Conservation (phyloP, 768 basidiomycete species). For the Epithele typhae region DNA sequence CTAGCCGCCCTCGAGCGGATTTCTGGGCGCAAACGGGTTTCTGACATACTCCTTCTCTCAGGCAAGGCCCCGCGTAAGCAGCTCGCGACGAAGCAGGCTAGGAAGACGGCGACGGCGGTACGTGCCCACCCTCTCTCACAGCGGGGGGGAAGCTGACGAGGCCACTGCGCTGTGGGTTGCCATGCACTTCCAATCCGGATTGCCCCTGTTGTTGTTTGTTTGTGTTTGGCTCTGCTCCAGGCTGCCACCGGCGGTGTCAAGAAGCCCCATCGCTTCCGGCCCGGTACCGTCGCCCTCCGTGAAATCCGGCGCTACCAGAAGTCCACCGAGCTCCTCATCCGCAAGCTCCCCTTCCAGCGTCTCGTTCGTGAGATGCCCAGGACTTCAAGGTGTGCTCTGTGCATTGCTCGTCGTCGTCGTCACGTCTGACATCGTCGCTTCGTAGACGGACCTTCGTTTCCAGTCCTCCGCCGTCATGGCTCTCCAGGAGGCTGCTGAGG, state of each 20-base stretch:
- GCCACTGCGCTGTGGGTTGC: constrained; percentile 16
- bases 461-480: constrained; percentile 91
- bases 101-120: constrained; percentile 35
- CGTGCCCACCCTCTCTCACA: constrained; percentile 10
- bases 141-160: constrained; percentile 14
- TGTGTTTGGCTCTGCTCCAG: constrained; percentile 12
- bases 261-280: constrained; percentile 98
- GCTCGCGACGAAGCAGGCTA: constrained; percentile 43
- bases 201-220: constrained; percentile 17
- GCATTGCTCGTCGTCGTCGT: constrained; percentile 58
- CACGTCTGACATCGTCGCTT: constrained; percentile 1
- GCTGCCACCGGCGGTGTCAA: constrained; percentile 83
- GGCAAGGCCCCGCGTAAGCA: constrained; percentile 40
- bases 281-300: constrained; percentile 98
- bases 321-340: constrained; percentile 97
- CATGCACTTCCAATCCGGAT: constrained; percentile 8
- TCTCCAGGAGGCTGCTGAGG: constrained; percentile 83
- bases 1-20: constrained; percentile 9
- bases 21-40: too few species aligned
- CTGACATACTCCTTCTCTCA: constrained; percentile 17
- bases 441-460: constrained; percentile 78
- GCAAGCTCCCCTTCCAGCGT: constrained; percentile 99
- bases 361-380: constrained; percentile 94
- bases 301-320: constrained; percentile 98
- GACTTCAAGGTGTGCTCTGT: constrained; percentile 74